Evolutionary conservation across 345 rosid genomes (phyloP).

Genomic region (Brassica nigra): DNA sequence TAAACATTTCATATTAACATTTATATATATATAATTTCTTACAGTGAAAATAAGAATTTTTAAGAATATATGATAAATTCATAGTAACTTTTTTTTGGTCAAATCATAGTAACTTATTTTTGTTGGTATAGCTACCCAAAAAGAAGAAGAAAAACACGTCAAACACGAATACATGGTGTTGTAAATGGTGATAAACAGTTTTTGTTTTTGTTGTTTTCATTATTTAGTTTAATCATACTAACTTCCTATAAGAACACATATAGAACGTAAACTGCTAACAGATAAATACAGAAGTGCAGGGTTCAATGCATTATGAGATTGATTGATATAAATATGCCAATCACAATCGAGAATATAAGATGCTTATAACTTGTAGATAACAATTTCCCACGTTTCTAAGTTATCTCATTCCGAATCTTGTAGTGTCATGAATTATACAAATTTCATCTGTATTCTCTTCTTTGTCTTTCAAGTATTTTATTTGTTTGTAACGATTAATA

Average conservation of each 20-base stretch:
- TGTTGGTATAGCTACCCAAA: background rate
- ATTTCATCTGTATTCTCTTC: constrained; percentile 5
- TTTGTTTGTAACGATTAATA: background rate
- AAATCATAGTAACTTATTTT: background rate
- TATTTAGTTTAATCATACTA: background rate
- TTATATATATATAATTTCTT: background rate
- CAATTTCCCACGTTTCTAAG: constrained; percentile 69
- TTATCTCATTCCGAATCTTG: constrained; percentile 60
- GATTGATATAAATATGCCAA: constrained; percentile 25
- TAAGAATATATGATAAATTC: background rate
- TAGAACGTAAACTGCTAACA: background rate
- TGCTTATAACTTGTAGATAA: constrained; percentile 71
- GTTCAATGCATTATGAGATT: constrained; percentile 22
- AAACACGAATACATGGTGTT: background rate
- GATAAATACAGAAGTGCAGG: background rate
- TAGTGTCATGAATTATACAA: constrained; percentile 36
- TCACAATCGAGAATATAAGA: constrained; percentile 50
- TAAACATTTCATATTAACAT: background rate
- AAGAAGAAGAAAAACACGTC: background rate
- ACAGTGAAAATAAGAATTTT: background rate
- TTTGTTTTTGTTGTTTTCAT: background rate
- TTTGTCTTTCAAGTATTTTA: background rate
- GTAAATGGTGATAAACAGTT: background rate
- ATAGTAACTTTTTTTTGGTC: too few species aligned
- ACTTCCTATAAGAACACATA: background rate